These are phyloP conservation scores for Candida xiaguanensis DNA, from an alignment of 805 yeast genomes.

Conservation along the genomic window DNA sequence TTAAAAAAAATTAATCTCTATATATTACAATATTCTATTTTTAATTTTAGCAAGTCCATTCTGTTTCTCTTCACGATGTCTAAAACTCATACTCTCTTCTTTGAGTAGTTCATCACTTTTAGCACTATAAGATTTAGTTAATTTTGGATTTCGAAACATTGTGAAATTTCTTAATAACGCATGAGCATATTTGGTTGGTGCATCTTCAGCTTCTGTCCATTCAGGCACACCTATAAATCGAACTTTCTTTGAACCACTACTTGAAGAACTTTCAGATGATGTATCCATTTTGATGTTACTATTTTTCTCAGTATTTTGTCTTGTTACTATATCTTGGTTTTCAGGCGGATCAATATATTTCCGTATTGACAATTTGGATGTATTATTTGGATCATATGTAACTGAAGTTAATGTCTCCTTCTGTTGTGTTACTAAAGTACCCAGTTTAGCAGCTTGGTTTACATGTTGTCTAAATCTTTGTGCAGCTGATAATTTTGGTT, in stretches of 20 bases:
- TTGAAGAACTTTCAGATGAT: slow-evolving; percentile 2
- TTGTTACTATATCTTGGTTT: slow-evolving; percentile 23
- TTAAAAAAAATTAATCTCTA: slow-evolving; percentile 1
- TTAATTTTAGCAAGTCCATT: slow-evolving; percentile 18
- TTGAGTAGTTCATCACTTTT: slow-evolving; percentile 35
- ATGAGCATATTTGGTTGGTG: slow-evolving; percentile 42
- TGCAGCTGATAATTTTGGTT: slow-evolving; percentile 27
- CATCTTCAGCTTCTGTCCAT: slow-evolving; percentile 52
- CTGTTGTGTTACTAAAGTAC: slow-evolving; percentile 35
- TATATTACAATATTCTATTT: slow-evolving; percentile 8
- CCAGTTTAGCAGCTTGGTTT: slow-evolving; percentile 34
- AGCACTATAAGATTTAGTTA: slow-evolving; percentile 17
- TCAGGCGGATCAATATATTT: slow-evolving; percentile 14
- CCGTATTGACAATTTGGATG: slow-evolving; percentile 19
- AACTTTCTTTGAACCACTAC: slow-evolving; percentile 36
- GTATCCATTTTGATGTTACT: slow-evolving; percentile 16
- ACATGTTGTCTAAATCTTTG: slow-evolving; percentile 39
- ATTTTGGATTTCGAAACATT: slow-evolving; percentile 22
- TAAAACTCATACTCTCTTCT: slow-evolving; percentile 37
- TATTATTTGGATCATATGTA: slow-evolving; percentile 38
- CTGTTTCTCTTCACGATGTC: slow-evolving; percentile 8
- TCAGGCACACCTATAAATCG: slow-evolving; percentile 51
- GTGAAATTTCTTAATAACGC: slow-evolving; percentile 38
- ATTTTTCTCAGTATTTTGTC: slow-evolving; percentile 28
- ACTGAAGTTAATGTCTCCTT: slow-evolving; percentile 33